These are phyloP conservation scores for Amphichorda felina DNA, from an alignment of 2,329 filamentous ascomycete genomes.

Conservation along the genomic window DNA sequence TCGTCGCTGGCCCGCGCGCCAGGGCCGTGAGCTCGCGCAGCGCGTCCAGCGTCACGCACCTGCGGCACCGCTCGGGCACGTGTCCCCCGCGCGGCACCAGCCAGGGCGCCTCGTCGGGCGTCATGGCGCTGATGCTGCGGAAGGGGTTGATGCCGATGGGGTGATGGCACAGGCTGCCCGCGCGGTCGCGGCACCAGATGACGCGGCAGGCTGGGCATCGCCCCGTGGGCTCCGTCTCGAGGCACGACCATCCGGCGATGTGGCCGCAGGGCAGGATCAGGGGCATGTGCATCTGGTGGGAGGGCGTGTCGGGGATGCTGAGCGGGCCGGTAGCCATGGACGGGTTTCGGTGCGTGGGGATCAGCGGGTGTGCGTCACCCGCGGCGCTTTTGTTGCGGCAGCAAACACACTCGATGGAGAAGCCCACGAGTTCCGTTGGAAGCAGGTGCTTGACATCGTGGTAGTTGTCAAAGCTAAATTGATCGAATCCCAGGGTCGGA, in stretches of 20 bases:
- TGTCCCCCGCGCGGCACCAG: conserved; percentile 1
- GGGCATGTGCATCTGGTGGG: too few species aligned
- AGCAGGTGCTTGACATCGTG: too few species aligned
- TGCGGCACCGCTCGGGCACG: conserved; percentile 1
- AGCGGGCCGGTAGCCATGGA: too few species aligned
- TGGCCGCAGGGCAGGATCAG: conserved; percentile 5
- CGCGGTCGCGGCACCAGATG: conserved; percentile 1
- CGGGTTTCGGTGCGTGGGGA: too few species aligned
- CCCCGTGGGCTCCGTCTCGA: background rate
- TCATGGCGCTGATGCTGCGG: background rate
- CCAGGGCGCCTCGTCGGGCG: conserved; percentile 1
- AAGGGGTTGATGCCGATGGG: conserved; percentile 1
- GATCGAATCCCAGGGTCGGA: too few species aligned
- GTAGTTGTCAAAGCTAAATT: too few species aligned
- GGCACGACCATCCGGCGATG: conserved; percentile 3
- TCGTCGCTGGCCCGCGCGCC: background rate
- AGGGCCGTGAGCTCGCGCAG: conserved; percentile 1
- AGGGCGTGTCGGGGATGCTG: too few species aligned
- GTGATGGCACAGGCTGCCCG: background rate
- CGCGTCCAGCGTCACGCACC: conserved; percentile 2
- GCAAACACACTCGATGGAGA: too few species aligned
- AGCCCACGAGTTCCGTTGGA: too few species aligned
- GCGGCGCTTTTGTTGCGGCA: too few species aligned
- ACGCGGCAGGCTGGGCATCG: conserved; percentile 1
- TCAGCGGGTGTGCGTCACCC: too few species aligned